Conservation (phyloP, 106 monocot genomes). For the Allium sativum region DNA sequence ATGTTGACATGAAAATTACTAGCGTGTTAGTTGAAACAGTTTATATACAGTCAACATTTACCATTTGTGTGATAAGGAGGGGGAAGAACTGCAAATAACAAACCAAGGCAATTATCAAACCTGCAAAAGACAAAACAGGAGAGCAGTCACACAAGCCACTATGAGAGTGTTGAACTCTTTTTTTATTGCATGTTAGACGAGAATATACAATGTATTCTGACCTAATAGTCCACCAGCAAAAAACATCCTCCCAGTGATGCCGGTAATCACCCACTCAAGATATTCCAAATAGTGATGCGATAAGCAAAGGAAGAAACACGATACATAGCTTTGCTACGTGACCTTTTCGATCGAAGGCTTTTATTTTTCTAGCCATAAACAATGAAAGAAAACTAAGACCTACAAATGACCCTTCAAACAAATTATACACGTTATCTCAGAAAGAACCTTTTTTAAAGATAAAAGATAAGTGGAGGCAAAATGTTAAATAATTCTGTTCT, state of each 20-base stretch:
- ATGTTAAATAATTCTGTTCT: too few species aligned
- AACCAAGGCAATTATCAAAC: too few species aligned
- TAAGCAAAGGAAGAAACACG: constrained; percentile 51
- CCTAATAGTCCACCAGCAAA: constrained; percentile 72
- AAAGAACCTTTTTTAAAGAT: not conserved
- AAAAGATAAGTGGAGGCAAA: not conserved
- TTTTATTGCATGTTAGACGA: too few species aligned
- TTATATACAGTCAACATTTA: too few species aligned
- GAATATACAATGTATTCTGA: constrained; percentile 8
- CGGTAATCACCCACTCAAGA: constrained; percentile 69
- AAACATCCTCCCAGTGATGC: constrained; percentile 84
- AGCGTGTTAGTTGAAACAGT: too few species aligned
- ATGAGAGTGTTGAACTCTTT: too few species aligned
- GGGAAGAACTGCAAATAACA: too few species aligned
- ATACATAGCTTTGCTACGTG: constrained; percentile 76
- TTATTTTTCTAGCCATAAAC: constrained; percentile 56
- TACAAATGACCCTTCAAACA: constrained; percentile 57
- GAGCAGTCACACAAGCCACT: too few species aligned
- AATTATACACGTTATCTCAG: too few species aligned
- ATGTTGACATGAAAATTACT: too few species aligned
- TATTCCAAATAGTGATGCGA: constrained; percentile 55
- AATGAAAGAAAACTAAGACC: constrained; percentile 56
- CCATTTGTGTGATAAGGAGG: too few species aligned
- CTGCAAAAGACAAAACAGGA: not conserved
- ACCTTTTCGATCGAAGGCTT: constrained; percentile 49